phyloP scores from a whole-genome alignment of 2,329 filamentous ascomycete genomes.

The Pseudogymnoascus sp. region DNA sequence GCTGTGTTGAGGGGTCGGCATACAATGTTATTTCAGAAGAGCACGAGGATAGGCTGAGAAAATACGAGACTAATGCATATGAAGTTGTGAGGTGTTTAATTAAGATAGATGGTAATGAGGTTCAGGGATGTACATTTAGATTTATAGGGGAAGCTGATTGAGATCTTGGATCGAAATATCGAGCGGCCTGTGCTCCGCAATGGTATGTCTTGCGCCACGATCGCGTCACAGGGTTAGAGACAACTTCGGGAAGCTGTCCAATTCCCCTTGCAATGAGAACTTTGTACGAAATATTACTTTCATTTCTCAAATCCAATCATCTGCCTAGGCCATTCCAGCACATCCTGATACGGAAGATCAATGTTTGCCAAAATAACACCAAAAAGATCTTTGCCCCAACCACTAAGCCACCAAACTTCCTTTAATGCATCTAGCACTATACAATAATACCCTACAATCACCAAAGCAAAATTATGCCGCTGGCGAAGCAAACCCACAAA shows the following conservation, averaged over 20 bases:
- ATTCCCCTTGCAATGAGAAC: neutral
- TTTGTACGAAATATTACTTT: neutral
- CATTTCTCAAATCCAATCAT: neutral
- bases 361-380: conserved; percentile 5
- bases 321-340: conserved; percentile 8
- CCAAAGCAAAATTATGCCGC: conserved; percentile 11
- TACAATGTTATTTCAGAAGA: conserved; percentile 27
- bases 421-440: conserved; percentile 11
- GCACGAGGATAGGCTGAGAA: conserved; percentile 29
- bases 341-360: conserved; percentile 6
- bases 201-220: neutral
- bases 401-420: conserved; percentile 14
- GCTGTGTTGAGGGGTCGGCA: conserved; percentile 25
- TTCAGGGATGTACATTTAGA: conserved; percentile 25
- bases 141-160: conserved; percentile 15
- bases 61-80: conserved; percentile 34
- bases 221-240: neutral
- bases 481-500: conserved; percentile 12
- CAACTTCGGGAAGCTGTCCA: neutral
- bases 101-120: conserved; percentile 12
- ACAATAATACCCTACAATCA: conserved; percentile 15
- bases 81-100: conserved; percentile 33
- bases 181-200: neutral
- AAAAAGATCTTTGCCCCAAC: conserved; percentile 13
- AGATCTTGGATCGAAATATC: neutral